Evolutionary conservation across 31 red algal species (phyloP).

Genomic region (Porphyra umbilicalis): DNA sequence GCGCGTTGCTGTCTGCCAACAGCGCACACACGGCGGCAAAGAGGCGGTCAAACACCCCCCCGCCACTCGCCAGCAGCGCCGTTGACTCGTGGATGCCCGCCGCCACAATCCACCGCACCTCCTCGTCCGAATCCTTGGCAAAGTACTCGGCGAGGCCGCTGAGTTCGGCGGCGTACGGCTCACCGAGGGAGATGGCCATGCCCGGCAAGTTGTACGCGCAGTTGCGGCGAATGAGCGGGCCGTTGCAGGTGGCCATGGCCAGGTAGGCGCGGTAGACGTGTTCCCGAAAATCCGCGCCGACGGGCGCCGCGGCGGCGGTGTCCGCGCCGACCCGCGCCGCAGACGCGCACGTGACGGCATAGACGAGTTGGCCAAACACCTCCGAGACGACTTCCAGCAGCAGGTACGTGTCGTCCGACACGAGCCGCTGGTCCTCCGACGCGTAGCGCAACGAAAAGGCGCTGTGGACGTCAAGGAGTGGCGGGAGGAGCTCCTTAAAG

Average conservation of each 20-base stretch:
- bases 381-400: constrained; percentile 70
- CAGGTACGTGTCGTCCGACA: constrained; percentile 71
- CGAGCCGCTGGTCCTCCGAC: constrained; percentile 44
- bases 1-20: constrained; percentile 39
- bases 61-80: constrained; percentile 9
- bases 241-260: constrained; percentile 75
- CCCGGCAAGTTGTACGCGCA: constrained; percentile 69
- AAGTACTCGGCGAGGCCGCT: constrained; percentile 50
- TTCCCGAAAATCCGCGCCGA: not conserved
- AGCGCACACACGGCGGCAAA: constrained; percentile 45
- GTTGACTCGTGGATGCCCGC: constrained; percentile 63
- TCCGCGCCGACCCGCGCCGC: constrained; percentile 9
- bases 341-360: constrained; percentile 6
- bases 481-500: constrained; percentile 35
- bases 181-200: constrained; percentile 17
- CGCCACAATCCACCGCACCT: constrained; percentile 69
- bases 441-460: constrained; percentile 17
- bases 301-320: not conserved
- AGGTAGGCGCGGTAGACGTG: constrained; percentile 55
- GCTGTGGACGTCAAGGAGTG: constrained; percentile 37
- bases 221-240: constrained; percentile 59
- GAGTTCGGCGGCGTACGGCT: constrained; percentile 20
- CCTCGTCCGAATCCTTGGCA: constrained; percentile 45
- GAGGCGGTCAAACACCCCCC: constrained; percentile 27
- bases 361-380: constrained; percentile 64